Evolutionary conservation across 1,284 basidiomycete genomes (phyloP).

Genomic region (Puccinia hordei): DNA sequence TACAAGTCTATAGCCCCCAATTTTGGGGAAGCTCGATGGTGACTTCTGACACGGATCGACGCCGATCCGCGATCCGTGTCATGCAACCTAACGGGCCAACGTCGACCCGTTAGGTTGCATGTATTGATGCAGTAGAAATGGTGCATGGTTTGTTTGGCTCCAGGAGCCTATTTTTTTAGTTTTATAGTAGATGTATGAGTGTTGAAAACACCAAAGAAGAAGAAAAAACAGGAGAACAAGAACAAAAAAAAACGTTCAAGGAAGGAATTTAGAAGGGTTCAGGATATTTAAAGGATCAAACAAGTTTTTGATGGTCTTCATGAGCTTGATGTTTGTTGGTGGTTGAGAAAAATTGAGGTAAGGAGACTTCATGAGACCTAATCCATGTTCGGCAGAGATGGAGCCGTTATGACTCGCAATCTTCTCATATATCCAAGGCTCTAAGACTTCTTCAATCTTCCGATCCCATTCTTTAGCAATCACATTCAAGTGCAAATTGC

Average conservation of each 20-base stretch:
- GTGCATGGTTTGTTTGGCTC: too few species aligned
- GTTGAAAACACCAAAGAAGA: too few species aligned
- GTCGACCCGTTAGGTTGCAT: too few species aligned
- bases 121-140: too few species aligned
- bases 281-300: slow-evolving; percentile 90
- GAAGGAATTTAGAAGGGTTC: slow-evolving; percentile 73
- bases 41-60: too few species aligned
- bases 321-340: slow-evolving; percentile 75
- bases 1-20: too few species aligned
- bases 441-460: slow-evolving; percentile 81
- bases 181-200: too few species aligned
- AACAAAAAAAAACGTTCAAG: slow-evolving; percentile 59
- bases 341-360: slow-evolving; percentile 87
- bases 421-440: slow-evolving; percentile 94
- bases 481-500: slow-evolving; percentile 92
- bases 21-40: too few species aligned
- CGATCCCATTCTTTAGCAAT: slow-evolving; percentile 80
- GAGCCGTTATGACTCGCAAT: slow-evolving; percentile 76
- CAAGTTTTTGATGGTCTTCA: slow-evolving; percentile 85
- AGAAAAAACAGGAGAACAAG: background rate
- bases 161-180: too few species aligned
- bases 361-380: slow-evolving; percentile 91
- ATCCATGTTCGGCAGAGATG: slow-evolving; percentile 93
- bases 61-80: too few species aligned
- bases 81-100: too few species aligned